Percentiles rank a stretch among this genome's conserved stretches.
These are phyloP conservation scores for Podosphaera fusca DNA, from an alignment of 2,329 filamentous ascomycete genomes.

Conservation along the genomic window DNA sequence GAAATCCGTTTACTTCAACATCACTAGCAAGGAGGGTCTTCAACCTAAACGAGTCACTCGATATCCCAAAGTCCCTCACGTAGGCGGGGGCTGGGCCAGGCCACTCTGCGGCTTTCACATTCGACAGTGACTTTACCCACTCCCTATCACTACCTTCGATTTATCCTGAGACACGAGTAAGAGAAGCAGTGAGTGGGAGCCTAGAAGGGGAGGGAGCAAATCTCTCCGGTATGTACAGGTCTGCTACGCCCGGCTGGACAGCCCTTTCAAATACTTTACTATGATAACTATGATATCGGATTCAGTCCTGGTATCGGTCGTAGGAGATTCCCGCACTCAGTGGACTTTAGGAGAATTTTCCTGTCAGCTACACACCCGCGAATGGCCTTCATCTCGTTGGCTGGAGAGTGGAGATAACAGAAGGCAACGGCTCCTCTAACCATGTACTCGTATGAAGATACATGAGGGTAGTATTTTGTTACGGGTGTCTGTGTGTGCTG, in stretches of 20 bases:
- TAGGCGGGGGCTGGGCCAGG: not conserved
- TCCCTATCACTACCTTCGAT: not conserved
- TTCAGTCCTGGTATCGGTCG: not conserved
- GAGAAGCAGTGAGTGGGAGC: not conserved
- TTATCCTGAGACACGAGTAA: not conserved
- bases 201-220: not conserved
- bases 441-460: not conserved
- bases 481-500: too few relatives aligned
- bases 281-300: not conserved
- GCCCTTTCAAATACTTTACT: not conserved
- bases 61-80: not conserved
- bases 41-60: not conserved
- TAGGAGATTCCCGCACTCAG: not conserved
- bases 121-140: not conserved
- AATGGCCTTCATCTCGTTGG: not conserved
- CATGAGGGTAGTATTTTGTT: not conserved
- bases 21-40: not conserved
- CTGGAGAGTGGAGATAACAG: not conserved
- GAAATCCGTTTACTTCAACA: not conserved
- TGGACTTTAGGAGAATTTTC: not conserved
- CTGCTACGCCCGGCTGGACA: not conserved
- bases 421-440: not conserved
- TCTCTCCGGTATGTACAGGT: not conserved
- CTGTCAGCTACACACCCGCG: not conserved
- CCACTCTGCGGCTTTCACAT: not conserved